Percentiles rank a stretch among this genome's conserved stretches.
Evolutionary conservation across 164 flowering plant genomes (phyloP).

Genomic region (Aristolochia contorta): DNA sequence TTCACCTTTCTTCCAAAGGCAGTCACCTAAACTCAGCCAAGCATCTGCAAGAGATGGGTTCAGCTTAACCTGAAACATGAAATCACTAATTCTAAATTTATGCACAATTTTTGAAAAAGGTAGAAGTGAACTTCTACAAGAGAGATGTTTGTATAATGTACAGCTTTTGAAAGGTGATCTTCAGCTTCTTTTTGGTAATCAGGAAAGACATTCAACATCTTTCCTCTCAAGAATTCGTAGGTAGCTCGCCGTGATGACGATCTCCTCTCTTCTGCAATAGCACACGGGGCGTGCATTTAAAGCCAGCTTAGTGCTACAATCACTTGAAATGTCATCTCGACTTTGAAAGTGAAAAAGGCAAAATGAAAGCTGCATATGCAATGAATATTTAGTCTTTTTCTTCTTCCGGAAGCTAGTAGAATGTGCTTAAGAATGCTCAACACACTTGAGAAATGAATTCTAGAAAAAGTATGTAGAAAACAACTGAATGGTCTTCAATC

Average conservation of each 20-base stretch:
- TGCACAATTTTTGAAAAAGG: conserved; percentile 1
- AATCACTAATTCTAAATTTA: conserved; percentile 8
- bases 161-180: conserved; percentile 95
- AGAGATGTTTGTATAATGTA: conserved; percentile 22
- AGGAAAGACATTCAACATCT: conserved; percentile 67
- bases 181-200: conserved; percentile 84
- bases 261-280: conserved; percentile 53
- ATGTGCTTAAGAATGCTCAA: neutral
- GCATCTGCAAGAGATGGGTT: conserved; percentile 93
- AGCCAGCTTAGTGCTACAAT: neutral
- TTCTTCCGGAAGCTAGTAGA: neutral
- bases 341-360: neutral
- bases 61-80: conserved; percentile 69
- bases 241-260: conserved; percentile 49
- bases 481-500: too few species aligned
- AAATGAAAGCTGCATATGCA: neutral
- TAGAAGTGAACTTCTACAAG: conserved; percentile 3
- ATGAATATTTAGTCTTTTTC: too few species aligned
- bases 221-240: conserved; percentile 75
- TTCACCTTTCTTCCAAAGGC: conserved; percentile 96
- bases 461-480: too few species aligned
- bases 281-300: neutral
- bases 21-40: conserved; percentile 80
- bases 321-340: neutral
- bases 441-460: too few species aligned